Conservation (phyloP, 768 basidiomycete species). For the Pisolithus marmoratus region DNA sequence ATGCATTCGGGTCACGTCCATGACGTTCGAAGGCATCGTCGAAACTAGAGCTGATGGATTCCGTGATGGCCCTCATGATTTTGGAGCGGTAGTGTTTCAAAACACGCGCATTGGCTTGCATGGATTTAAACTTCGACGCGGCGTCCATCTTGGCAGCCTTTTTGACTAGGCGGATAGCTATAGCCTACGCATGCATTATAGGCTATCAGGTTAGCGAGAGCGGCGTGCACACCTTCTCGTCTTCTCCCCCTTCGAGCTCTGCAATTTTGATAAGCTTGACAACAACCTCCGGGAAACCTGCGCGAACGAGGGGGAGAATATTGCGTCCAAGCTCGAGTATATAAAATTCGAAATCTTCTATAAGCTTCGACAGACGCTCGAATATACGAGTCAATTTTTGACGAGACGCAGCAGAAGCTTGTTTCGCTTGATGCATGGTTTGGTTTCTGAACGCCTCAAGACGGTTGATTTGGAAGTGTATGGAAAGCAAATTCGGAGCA, state of each 20-base stretch:
- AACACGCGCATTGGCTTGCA: constrained; percentile 87
- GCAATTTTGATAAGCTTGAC: constrained; percentile 91
- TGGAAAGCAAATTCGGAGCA: constrained; percentile 80
- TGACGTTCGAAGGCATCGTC: constrained; percentile 58
- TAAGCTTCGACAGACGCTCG: constrained; percentile 75
- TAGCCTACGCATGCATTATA: constrained; percentile 50
- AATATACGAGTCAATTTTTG: constrained; percentile 74
- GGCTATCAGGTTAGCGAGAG: neutral
- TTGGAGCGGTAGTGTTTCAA: constrained; percentile 96
- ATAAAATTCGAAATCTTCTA: constrained; percentile 81
- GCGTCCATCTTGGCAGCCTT: constrained; percentile 91
- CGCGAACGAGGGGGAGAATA: constrained; percentile 71
- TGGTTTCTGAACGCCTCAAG: constrained; percentile 93
- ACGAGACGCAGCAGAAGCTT: constrained; percentile 61
- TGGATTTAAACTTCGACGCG: constrained; percentile 87
- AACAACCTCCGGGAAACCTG: constrained; percentile 78
- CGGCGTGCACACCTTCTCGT: constrained; percentile 71
- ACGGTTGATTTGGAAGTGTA: constrained; percentile 89
- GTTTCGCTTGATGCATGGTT: constrained; percentile 91
- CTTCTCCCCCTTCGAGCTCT: constrained; percentile 88
- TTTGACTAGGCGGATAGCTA: constrained; percentile 90
- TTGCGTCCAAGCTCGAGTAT: constrained; percentile 71
- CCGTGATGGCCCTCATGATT: constrained; percentile 71
- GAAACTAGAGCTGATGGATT: constrained; percentile 70
- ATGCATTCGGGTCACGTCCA: constrained; percentile 59